Evolutionary conservation across 2,329 filamentous ascomycete genomes (phyloP), one percentile per base, ranked within the genome.

Genomic region (Venturia pyrina): DNA sequence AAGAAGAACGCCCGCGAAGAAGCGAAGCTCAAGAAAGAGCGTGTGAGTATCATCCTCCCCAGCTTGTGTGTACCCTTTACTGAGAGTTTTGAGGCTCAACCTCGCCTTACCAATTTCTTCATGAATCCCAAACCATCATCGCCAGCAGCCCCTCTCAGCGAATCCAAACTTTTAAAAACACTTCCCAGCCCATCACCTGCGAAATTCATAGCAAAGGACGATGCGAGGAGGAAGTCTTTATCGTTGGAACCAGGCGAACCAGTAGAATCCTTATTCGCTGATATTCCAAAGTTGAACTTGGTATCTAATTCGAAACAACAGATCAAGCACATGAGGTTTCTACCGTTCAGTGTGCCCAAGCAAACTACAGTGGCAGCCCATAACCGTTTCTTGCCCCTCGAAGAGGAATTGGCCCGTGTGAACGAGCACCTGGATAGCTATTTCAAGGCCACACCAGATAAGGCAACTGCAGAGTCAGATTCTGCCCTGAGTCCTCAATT

Each of bases 271-370:
- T 34, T 59, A 28, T 37, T 43, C 32, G 32, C 56, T 46, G 28
- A 44, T 57, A 21, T 37, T 17, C 28, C 37, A 11, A 65, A 60
- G 24, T 28, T 43, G n/a, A 50, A 41, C 11, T 40, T 40, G 46
- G 17, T 32, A 48, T 44, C 66, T 69, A 68, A 19, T 71, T 72
- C 62, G 76, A 74, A 65, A 70, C 69, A 24, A 64, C 63, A 17
- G 34, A 75, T 32, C 76, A 53, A 75, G 6, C 69, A 89, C 21
- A 87, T 85, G 69, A 79, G 82, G 44, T 98, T 98, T 72, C 83
- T 91, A 41, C 87, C 90, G 0, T 98, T 97, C 75, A 93, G 89
- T 68, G 73, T 95, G 59, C 89, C 91, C 67, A 82, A 87, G 2
- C 83, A 91, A 71, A 89, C 91, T 1, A 84, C 78, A n/a, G 70